phyloP scores from a whole-genome alignment of 164 flowering plant species.

The Pachysandra terminalis region DNA sequence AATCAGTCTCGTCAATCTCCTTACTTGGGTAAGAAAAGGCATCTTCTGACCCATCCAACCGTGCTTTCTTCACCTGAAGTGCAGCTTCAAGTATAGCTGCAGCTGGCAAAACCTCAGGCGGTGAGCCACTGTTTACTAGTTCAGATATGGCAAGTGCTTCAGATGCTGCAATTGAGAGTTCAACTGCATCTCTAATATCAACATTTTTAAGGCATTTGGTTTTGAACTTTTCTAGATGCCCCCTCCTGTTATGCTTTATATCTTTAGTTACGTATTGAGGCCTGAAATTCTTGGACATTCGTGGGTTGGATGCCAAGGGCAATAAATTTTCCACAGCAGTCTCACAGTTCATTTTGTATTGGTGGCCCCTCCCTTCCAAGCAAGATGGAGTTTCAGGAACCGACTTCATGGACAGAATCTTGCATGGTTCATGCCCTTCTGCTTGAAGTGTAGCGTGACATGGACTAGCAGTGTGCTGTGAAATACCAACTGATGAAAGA shows the following conservation, averaged over 20 bases:
- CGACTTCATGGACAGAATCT: conserved; percentile 3
- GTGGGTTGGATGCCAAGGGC: conserved; percentile 12
- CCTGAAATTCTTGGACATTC: conserved; percentile 3
- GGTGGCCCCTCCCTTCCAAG: conserved; percentile 8
- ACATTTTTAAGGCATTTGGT: conserved; percentile 13
- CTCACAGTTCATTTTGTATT: conserved; percentile 4
- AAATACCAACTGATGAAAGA: conserved; percentile 46
- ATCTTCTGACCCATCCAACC: conserved; percentile 31
- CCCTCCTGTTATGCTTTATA: conserved; percentile 11
- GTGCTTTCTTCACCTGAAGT: conserved; percentile 66
- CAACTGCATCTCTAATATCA: conserved; percentile 51
- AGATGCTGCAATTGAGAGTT: conserved; percentile 79
- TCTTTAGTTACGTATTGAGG: conserved; percentile 6
- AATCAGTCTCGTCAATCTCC: conserved; percentile 37
- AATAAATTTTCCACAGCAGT: neutral
- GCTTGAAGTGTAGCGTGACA: conserved; percentile 14
- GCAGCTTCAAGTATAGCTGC: conserved; percentile 62
- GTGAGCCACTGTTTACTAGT: conserved; percentile 25
- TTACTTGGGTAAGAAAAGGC: conserved; percentile 15
- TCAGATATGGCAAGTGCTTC: conserved; percentile 84
- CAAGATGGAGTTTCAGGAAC: conserved; percentile 19
- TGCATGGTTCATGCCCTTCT: conserved; percentile 12
- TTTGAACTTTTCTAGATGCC: conserved; percentile 16
- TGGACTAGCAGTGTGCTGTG: conserved; percentile 24
- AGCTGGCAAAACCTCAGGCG: conserved; percentile 29